phyloP scores from a whole-genome alignment of 2,329 filamentous ascomycete genomes.

The Cladobotryum mycophilum region DNA sequence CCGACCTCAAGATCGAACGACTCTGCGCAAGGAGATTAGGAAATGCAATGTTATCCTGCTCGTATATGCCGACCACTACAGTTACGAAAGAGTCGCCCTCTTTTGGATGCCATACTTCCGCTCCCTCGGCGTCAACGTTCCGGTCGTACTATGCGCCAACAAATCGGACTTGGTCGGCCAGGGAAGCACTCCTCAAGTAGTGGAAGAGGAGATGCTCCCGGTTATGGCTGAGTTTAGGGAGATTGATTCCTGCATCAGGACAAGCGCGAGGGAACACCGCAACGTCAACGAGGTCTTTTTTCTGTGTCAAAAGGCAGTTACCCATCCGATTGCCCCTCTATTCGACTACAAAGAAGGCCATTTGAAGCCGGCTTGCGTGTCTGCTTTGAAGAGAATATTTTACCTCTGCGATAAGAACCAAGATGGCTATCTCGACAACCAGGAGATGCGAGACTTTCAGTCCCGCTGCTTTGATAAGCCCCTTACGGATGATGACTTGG shows the following conservation, averaged over 20 bases:
- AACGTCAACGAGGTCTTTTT: conserved; percentile 98
- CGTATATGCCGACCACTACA: conserved; percentile 98
- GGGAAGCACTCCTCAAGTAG: conserved; percentile 71
- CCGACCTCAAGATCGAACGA: conserved; percentile 84
- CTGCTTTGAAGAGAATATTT: conserved; percentile 83
- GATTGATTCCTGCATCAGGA: conserved; percentile 95
- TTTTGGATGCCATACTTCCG: conserved; percentile 99
- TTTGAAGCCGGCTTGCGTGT: conserved; percentile 82
- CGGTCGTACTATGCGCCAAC: conserved; percentile 93
- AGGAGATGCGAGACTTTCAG: conserved; percentile 88
- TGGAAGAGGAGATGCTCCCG: conserved; percentile 95
- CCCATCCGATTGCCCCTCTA: conserved; percentile 89
- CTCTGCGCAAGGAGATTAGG: conserved; percentile 85
- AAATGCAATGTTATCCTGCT: conserved; percentile 96
- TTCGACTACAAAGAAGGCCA: conserved; percentile 92
- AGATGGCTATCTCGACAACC: conserved; percentile 83
- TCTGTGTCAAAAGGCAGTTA: conserved; percentile 95
- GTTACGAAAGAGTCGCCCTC: conserved; percentile 91
- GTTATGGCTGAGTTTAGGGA: conserved; percentile 99
- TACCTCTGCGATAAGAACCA: conserved; percentile 96
- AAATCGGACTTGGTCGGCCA: conserved; percentile 83
- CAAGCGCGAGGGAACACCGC: conserved; percentile 83
- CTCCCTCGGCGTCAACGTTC: conserved; percentile 95
- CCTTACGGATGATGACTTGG: conserved; percentile 71
- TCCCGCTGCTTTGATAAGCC: conserved; percentile 86